phyloP scores from a whole-genome alignment of 148 eudicot species.

The Nepenthes mirabilis region DNA sequence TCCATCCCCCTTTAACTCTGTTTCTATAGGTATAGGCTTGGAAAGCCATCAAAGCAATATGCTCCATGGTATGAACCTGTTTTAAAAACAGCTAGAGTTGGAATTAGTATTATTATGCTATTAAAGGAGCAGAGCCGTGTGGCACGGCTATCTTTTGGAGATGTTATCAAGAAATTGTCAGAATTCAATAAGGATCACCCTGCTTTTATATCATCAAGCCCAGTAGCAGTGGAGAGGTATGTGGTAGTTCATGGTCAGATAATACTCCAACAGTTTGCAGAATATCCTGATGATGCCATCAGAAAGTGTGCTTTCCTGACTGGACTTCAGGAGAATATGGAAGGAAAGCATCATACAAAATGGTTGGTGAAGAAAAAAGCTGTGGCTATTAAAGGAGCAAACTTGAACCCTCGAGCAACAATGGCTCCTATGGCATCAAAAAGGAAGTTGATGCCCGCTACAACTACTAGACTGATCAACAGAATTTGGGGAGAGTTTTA shows the following conservation, averaged over 20 bases:
- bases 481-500: conserved; percentile 97
- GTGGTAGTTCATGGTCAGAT: conserved; percentile 90
- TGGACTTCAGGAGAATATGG: conserved; percentile 75
- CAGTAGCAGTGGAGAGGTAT: conserved; percentile 58
- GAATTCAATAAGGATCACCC: conserved; percentile 52
- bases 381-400: conserved; percentile 35
- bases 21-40: conserved; percentile 78
- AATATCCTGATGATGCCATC: conserved; percentile 72
- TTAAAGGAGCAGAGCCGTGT: conserved; percentile 82
- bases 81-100: conserved; percentile 79
- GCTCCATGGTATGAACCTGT: conserved; percentile 92
- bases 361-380: conserved; percentile 83
- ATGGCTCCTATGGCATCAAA: conserved; percentile 57
- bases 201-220: conserved; percentile 65
- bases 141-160: conserved; percentile 70
- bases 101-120: conserved; percentile 61
- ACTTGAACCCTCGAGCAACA: conserved; percentile 78
- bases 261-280: conserved; percentile 80
- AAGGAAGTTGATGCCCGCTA: conserved; percentile 84
- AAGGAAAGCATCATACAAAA: conserved; percentile 76
- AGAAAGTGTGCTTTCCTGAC: conserved; percentile 58
- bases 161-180: conserved; percentile 57
- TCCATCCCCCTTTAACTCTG: not conserved
- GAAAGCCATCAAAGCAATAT: conserved; percentile 90
- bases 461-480: conserved; percentile 77